Evolutionary conservation across 2,329 filamentous ascomycete genomes (phyloP), one percentile per base, ranked within the genome.

Genomic region (Exserohilum rostratum): DNA sequence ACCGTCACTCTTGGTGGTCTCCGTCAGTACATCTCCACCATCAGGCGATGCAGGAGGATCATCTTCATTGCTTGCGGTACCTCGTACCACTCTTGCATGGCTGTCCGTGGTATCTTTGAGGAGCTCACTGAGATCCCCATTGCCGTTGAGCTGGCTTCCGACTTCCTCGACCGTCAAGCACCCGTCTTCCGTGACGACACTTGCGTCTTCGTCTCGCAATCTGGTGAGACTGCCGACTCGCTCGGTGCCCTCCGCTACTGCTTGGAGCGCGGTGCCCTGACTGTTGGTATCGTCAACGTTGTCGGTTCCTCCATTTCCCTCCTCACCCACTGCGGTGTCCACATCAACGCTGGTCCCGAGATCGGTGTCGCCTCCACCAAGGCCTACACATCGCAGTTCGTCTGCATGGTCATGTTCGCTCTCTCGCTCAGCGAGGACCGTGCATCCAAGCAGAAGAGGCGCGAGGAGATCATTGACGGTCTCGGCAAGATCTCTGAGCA

Each of bases 381-480:
- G 85, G 95, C 95, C 34, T 99, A 99, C 82, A 99, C 95, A 12
- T 98, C 95, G 42, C 95, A 99, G 77, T 99, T 98, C 78, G 91
- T 99, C 73, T 96, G 95, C 76, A 97, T 99, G 92, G 90, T 98
- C 80, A 99, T 99, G 95, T 98, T 99, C 72, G 95, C 95, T 6
- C 83, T 99, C 61, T 97, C 93, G 27, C 86, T 99, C 54, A 95
- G 91, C 72, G 95, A 99, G 81, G 95, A 99, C 78, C 91, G 95
- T 68, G 91, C 93, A 37, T 97, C 92, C 66, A 99, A 99, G 86
- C 86, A 89, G 71, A 87, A 90, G 81, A 87, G 93, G 73, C 90
- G 95, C 29, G 87, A 95, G 78, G 93, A 97, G 79, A 98, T 99
- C 73, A 97, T 99, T 84, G 89, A 96, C 67, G 93, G 95, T 69